Conservation (phyloP, 2,329 filamentous ascomycete species). For the Penicillium carneum region DNA sequence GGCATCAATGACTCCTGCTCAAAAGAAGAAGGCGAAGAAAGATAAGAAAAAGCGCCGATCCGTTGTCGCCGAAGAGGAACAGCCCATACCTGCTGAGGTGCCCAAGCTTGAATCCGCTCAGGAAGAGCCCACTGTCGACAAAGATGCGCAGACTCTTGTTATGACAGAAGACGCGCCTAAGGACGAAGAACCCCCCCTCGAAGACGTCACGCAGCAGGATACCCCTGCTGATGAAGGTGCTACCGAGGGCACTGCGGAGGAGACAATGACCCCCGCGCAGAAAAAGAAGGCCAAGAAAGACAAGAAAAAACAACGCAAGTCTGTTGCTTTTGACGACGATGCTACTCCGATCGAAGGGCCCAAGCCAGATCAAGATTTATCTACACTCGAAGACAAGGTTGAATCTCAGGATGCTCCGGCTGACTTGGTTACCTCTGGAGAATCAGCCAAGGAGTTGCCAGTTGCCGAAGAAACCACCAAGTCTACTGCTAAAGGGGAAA, state of each 20-base stretch:
- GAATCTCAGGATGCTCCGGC: slow-evolving; percentile 7
- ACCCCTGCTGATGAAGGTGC: slow-evolving; percentile 7
- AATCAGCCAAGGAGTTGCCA: slow-evolving; percentile 11
- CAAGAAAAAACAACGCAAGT: slow-evolving; percentile 35
- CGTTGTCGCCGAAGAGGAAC: slow-evolving; percentile 3
- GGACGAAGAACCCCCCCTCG: slow-evolving; percentile 5
- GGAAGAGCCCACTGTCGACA: not conserved
- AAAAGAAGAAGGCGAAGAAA: slow-evolving; percentile 31
- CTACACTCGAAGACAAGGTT: slow-evolving; percentile 3
- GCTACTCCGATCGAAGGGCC: slow-evolving; percentile 8
- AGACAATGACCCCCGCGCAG: slow-evolving; percentile 28
- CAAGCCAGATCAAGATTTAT: slow-evolving; percentile 16
- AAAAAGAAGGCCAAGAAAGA: slow-evolving; percentile 33
- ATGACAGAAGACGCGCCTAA: slow-evolving; percentile 12
- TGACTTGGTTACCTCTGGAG: slow-evolving; percentile 6
- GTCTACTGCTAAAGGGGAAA: slow-evolving; percentile 1
- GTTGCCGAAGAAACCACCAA: not conserved
- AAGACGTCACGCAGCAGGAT: slow-evolving; percentile 8
- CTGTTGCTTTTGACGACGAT: slow-evolving; percentile 25
- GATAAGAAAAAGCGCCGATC: slow-evolving; percentile 36
- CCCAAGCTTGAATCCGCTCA: slow-evolving; percentile 3
- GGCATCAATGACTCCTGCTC: slow-evolving; percentile 26
- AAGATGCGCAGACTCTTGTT: not conserved
- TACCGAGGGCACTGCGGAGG: slow-evolving; percentile 14
- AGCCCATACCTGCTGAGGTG: not conserved